Evolutionary conservation across 2,329 filamentous ascomycete genomes (phyloP).

Genomic region (Stagonosporopsis vannaccii): DNA sequence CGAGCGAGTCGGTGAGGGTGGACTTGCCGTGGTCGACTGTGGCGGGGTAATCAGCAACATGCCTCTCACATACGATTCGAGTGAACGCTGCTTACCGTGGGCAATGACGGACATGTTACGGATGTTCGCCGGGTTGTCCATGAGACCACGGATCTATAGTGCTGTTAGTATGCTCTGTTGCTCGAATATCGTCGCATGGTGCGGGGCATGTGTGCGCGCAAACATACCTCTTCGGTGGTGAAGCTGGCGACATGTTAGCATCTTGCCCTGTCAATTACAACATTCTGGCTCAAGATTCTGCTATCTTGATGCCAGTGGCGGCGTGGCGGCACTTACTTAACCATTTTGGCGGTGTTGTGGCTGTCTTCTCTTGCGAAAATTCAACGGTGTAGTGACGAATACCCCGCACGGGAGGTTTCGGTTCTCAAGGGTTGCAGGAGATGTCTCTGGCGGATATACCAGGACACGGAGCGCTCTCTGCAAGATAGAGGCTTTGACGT

Average conservation of each 20-base stretch:
- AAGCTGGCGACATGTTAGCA: constrained; percentile 75
- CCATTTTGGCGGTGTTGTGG: constrained; percentile 90
- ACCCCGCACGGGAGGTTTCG: constrained; percentile 48
- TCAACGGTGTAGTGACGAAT: constrained; percentile 42
- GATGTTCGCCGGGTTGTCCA: constrained; percentile 80
- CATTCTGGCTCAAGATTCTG: neutral
- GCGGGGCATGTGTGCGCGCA: constrained; percentile 32
- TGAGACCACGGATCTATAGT: constrained; percentile 73
- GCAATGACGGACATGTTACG: constrained; percentile 99
- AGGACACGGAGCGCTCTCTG: constrained; percentile 39
- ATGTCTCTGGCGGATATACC: constrained; percentile 46
- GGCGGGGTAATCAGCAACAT: constrained; percentile 33
- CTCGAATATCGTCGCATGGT: constrained; percentile 26
- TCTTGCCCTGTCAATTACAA: constrained; percentile 14
- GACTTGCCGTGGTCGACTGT: constrained; percentile 99
- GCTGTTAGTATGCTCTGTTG: constrained; percentile 37
- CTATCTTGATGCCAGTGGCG: neutral
- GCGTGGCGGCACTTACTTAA: constrained; percentile 80
- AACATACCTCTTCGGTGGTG: constrained; percentile 86
- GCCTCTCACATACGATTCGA: constrained; percentile 11
- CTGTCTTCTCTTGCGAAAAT: constrained; percentile 46
- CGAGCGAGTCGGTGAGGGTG: constrained; percentile 97
- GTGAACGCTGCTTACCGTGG: constrained; percentile 71
- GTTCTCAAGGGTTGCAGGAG: constrained; percentile 29
- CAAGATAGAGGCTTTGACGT: constrained; percentile 31